Conservation (phyloP, 345 rosid genomes). For the Adansonia digitata region DNA sequence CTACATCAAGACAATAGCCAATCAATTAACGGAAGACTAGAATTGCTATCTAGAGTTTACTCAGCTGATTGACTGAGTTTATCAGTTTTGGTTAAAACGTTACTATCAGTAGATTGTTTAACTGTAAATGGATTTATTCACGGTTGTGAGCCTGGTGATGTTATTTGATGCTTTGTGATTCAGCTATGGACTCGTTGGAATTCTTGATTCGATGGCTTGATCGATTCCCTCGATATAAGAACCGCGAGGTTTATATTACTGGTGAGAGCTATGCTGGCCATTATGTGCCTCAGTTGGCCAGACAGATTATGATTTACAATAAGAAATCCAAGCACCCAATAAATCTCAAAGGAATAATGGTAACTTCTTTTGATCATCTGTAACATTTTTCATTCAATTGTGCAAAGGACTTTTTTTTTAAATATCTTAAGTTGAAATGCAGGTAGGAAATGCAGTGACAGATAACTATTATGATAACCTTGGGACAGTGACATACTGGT, state of each 20-base stretch:
- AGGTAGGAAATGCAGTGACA: constrained; percentile 98
- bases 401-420: neutral
- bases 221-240: constrained; percentile 76
- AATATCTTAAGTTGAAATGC: too few relatives aligned
- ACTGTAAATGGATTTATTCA: neutral
- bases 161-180: neutral
- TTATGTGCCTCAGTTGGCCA: constrained; percentile 92
- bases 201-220: constrained; percentile 73
- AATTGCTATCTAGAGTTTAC: neutral
- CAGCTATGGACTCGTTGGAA: constrained; percentile 84
- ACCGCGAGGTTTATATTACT: constrained; percentile 60
- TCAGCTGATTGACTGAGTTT: neutral
- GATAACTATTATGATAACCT: constrained; percentile 89
- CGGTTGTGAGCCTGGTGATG: too few relatives aligned
- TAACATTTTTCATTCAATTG: neutral
- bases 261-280: constrained; percentile 99
- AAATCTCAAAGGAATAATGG: constrained; percentile 88
- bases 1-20: neutral
- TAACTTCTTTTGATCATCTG: constrained; percentile 19
- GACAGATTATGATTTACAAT: constrained; percentile 62
- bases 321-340: constrained; percentile 50
- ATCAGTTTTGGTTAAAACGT: neutral
- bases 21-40: neutral
- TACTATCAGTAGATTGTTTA: neutral
- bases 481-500: constrained; percentile 97